These are phyloP conservation scores for Nymphaea colorata DNA, from an alignment of 164 flowering plant genomes.

Conservation along the genomic window DNA sequence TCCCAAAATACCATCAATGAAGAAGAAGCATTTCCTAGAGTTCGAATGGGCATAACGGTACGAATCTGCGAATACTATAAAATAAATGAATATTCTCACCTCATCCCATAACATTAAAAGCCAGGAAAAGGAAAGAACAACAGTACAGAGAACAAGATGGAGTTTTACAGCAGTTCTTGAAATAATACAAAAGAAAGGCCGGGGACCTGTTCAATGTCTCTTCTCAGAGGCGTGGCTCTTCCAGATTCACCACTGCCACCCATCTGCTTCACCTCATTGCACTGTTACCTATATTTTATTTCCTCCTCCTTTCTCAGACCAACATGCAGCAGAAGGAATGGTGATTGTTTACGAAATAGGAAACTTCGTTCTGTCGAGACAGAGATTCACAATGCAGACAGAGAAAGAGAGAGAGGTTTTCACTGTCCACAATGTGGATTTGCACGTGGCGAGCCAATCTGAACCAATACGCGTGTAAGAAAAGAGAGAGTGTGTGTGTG, in stretches of 20 bases:
- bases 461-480: too few species aligned
- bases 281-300: background rate
- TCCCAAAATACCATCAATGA: background rate
- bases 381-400: too few species aligned
- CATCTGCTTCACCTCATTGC: background rate
- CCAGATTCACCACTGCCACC: conserved; percentile 8
- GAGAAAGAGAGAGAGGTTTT: too few species aligned
- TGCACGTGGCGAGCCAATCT: too few species aligned
- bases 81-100: background rate
- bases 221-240: conserved; percentile 17
- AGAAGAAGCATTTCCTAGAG: background rate
- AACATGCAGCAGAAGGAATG: background rate
- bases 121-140: background rate
- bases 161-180: background rate
- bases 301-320: background rate
- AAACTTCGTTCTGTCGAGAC: too few species aligned
- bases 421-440: too few species aligned
- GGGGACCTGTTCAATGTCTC: conserved; percentile 37
- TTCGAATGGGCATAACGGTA: background rate
- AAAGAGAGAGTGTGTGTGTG: too few species aligned
- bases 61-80: background rate
- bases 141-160: background rate
- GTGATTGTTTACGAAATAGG: background rate
- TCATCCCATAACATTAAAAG: background rate
- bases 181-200: background rate